phyloP scores from a whole-genome alignment of 306 rosid species.

The Lotus japonicus region DNA sequence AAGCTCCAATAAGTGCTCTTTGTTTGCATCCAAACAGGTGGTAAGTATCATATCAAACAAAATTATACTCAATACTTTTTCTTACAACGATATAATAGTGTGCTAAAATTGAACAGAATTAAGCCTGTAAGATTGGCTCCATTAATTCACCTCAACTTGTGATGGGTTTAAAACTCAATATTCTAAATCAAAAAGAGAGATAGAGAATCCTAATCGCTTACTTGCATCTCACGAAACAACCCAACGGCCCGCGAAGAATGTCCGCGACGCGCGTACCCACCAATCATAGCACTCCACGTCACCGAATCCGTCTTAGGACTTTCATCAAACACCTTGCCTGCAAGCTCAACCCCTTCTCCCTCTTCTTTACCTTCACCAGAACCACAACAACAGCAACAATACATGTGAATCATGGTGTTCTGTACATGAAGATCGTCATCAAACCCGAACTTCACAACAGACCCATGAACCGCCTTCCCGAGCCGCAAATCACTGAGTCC shows the following conservation, averaged over 20 bases:
- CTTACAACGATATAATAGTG: too few relatives aligned
- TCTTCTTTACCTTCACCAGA: neutral
- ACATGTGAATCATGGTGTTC: constrained; percentile 88
- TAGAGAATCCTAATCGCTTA: neutral
- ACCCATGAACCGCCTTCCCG: constrained; percentile 60
- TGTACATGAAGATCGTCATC: constrained; percentile 57
- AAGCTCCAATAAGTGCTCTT: too few relatives aligned
- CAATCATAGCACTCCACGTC: constrained; percentile 91
- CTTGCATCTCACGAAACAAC: constrained; percentile 76
- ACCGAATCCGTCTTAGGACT: constrained; percentile 55
- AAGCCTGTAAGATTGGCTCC: too few relatives aligned
- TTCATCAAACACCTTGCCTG: constrained; percentile 67
- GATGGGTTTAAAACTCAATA: too few relatives aligned
- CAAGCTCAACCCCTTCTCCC: constrained; percentile 41
- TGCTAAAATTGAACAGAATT: too few relatives aligned
- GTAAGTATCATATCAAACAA: too few relatives aligned
- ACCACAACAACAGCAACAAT: constrained; percentile 34
- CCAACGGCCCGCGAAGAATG: constrained; percentile 43
- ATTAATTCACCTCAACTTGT: too few relatives aligned
- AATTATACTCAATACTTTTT: too few relatives aligned
- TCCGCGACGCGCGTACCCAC: constrained; percentile 66
- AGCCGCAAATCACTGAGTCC: constrained; percentile 48
- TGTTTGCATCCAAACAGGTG: too few relatives aligned
- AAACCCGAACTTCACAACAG: constrained; percentile 62
- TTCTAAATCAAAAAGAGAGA: neutral